A percentile compares a stretch with the other conserved stretches of the same genome.
phyloP scores from a whole-genome alignment of 768 basidiomycete species.

The Hydnum rufescens region DNA sequence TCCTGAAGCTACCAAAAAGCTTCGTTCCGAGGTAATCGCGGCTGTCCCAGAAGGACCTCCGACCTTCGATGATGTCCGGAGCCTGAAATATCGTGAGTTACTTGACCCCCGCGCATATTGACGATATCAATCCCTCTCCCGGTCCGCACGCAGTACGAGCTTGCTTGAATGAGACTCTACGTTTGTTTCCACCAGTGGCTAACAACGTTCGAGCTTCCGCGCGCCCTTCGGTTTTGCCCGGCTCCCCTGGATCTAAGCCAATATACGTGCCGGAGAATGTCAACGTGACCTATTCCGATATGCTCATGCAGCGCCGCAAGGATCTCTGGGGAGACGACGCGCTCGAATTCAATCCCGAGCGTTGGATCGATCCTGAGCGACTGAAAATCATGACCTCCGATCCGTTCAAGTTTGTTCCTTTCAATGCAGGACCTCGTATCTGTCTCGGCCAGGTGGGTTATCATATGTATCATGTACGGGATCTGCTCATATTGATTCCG shows the following conservation, averaged over 20 bases:
- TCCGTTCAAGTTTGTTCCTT: not conserved
- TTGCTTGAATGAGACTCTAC: slow-evolving; percentile 25
- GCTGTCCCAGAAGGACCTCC: slow-evolving; percentile 26
- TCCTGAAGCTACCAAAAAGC: slow-evolving; percentile 25
- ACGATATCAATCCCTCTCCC: slow-evolving; percentile 31
- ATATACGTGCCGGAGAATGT: slow-evolving; percentile 7
- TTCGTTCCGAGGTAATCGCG: slow-evolving; percentile 32
- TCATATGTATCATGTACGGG: not conserved
- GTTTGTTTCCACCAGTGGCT: slow-evolving; percentile 31
- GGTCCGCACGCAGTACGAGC: not conserved
- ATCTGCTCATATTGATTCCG: not conserved
- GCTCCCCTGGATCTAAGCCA: not conserved
- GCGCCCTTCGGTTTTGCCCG: slow-evolving; percentile 9
- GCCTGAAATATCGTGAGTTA: slow-evolving; percentile 34
- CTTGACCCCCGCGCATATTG: slow-evolving; percentile 23
- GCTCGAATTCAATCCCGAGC: slow-evolving; percentile 16
- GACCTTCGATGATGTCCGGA: slow-evolving; percentile 34
- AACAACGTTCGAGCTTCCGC: slow-evolving; percentile 11
- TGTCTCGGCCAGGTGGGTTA: slow-evolving; percentile 9
- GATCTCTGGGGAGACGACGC: slow-evolving; percentile 19
- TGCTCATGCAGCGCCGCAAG: slow-evolving; percentile 15
- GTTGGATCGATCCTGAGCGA: slow-evolving; percentile 23
- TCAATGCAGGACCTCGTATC: not conserved
- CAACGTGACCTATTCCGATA: not conserved
- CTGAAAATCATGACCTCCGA: slow-evolving; percentile 5